These are phyloP conservation scores for Fusarium floridanum DNA, from an alignment of 2,329 filamentous ascomycete species.

Conservation along the genomic window DNA sequence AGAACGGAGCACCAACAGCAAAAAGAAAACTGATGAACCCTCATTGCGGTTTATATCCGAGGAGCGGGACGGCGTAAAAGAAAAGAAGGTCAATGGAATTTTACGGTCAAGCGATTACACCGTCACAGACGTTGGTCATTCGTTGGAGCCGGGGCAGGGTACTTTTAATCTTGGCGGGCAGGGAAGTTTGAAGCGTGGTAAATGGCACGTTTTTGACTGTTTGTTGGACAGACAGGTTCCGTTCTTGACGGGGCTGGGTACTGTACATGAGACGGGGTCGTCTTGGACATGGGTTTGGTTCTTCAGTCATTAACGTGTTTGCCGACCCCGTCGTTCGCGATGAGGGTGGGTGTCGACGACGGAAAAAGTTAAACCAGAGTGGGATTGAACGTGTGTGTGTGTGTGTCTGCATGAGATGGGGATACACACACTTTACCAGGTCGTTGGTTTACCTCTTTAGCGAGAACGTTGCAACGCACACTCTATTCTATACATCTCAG, in stretches of 20 bases:
- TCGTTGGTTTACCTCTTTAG: slow-evolving; percentile 8
- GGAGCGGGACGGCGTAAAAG: slow-evolving; percentile 22
- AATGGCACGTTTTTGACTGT: slow-evolving; percentile 35
- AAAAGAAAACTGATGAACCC: not conserved
- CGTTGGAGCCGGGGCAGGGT: not conserved
- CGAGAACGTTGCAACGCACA: not conserved
- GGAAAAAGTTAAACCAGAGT: not conserved
- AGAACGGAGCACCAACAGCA: slow-evolving; percentile 11
- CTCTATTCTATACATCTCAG: not conserved
- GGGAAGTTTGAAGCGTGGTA: slow-evolving; percentile 7
- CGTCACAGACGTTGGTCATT: slow-evolving; percentile 22
- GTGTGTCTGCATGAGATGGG: not conserved
- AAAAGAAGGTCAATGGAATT: not conserved
- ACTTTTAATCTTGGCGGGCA: slow-evolving; percentile 7
- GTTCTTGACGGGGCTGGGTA: slow-evolving; percentile 30
- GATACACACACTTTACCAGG: not conserved
- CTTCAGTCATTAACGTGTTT: not conserved
- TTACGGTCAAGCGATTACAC: slow-evolving; percentile 5
- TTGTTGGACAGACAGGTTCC: not conserved
- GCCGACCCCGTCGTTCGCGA: not conserved
- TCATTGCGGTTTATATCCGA: slow-evolving; percentile 14
- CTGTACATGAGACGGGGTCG: slow-evolving; percentile 23
- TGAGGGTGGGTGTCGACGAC: not conserved
- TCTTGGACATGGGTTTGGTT: slow-evolving; percentile 10
- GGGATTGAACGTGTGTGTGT: not conserved